Evolutionary conservation across 352 stramenopile genomes (phyloP).

Genomic region (Pythium phragmitis): DNA sequence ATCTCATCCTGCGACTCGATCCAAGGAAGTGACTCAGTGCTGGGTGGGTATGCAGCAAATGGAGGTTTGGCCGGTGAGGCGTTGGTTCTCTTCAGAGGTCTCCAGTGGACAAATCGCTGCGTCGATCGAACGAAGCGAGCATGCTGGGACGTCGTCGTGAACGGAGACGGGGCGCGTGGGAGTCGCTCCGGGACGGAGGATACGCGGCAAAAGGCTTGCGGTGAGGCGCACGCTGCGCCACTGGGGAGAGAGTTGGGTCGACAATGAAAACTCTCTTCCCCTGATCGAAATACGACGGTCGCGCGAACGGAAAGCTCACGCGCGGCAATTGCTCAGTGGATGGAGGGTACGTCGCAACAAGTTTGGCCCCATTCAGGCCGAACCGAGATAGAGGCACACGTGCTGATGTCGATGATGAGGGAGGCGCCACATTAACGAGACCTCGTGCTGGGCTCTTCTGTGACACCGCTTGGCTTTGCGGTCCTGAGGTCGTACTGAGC

Average conservation of each 20-base stretch:
- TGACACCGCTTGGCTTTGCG: not conserved
- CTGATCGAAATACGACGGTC: not conserved
- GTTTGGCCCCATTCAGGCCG: not conserved
- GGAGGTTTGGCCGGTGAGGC: not conserved
- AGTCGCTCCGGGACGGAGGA: conserved; percentile 2
- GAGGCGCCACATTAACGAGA: not conserved
- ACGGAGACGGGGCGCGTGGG: not conserved
- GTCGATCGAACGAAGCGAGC: too few relatives aligned
- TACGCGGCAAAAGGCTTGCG: not conserved
- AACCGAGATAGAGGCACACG: not conserved
- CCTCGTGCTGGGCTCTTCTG: not conserved
- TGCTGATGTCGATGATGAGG: not conserved
- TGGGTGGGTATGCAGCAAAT: not conserved
- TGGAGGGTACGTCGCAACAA: not conserved
- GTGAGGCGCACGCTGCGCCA: too few relatives aligned
- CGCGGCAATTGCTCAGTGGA: not conserved
- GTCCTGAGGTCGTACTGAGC: not conserved
- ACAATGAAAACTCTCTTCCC: not conserved
- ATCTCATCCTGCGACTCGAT: not conserved
- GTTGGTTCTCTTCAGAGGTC: not conserved
- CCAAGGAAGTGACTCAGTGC: not conserved
- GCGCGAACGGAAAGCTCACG: not conserved
- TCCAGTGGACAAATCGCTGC: not conserved
- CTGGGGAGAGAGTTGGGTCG: too few relatives aligned
- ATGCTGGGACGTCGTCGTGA: not conserved